These are phyloP conservation scores for Escallonia herrerae DNA, from an alignment of 129 eudicot genomes.

Conservation along the genomic window DNA sequence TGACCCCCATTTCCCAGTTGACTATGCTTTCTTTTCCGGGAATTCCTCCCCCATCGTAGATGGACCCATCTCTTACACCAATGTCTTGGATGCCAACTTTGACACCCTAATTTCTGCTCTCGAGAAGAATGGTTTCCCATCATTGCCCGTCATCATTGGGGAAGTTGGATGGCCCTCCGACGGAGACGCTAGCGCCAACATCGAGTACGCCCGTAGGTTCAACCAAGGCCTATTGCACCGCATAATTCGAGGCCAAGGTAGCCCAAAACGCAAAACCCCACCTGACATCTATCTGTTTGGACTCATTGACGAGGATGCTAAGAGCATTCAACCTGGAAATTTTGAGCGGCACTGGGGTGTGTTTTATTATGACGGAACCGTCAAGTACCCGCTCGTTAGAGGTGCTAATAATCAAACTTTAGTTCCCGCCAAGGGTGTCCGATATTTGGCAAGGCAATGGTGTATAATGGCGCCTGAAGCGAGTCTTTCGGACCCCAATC, in stretches of 20 bases:
- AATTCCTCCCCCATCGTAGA: conserved; percentile 62
- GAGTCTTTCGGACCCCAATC: conserved; percentile 47
- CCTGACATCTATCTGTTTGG: conserved; percentile 76
- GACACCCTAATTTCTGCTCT: conserved; percentile 86
- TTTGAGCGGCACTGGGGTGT: conserved; percentile 98
- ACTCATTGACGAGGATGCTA: conserved; percentile 73
- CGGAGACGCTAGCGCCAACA: conserved; percentile 64
- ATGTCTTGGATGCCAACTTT: conserved; percentile 88
- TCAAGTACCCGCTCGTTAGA: conserved; percentile 49
- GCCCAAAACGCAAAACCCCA: conserved; percentile 65
- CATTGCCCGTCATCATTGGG: conserved; percentile 68
- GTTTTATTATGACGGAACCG: conserved; percentile 63
- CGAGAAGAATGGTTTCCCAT: conserved; percentile 68
- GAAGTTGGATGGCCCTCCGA: conserved; percentile 99
- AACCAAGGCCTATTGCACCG: conserved; percentile 72
- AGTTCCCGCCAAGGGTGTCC: conserved; percentile 80
- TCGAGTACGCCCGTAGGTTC: conserved; percentile 58
- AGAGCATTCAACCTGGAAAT: conserved; percentile 79
- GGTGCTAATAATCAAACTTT: conserved; percentile 29
- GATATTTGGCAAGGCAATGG: conserved; percentile 66
- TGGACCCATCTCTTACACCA: conserved; percentile 63
- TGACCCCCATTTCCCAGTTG: conserved; percentile 86
- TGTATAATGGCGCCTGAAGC: conserved; percentile 68
- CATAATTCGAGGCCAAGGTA: conserved; percentile 64
- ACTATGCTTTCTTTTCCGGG: conserved; percentile 78